Conservation (phyloP, 2,329 filamentous ascomycete species). For the Fusarium brachygibbosum region DNA sequence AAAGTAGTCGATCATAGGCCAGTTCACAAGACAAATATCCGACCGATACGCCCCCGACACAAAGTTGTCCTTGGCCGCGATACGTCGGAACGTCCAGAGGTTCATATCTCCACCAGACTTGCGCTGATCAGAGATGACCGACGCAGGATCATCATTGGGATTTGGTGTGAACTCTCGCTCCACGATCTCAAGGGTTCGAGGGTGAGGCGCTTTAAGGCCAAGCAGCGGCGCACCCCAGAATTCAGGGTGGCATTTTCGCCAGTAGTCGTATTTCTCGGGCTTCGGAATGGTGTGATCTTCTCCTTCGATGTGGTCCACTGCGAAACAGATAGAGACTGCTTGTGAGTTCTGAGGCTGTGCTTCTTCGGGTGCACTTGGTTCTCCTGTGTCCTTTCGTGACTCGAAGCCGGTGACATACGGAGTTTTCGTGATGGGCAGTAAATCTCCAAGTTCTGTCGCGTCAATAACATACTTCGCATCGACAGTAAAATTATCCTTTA, state of each 20-base stretch:
- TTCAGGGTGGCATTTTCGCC: slow-evolving; percentile 42
- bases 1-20: slow-evolving; percentile 52
- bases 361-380: slow-evolving; percentile 46
- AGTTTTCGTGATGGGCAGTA: slow-evolving; percentile 44
- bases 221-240: slow-evolving; percentile 50
- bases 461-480: slow-evolving; percentile 37
- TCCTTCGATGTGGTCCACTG: slow-evolving; percentile 48
- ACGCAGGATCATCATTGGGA: slow-evolving; percentile 46
- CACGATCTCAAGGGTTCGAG: slow-evolving; percentile 47
- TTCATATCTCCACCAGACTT: slow-evolving; percentile 49
- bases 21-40: slow-evolving; percentile 49
- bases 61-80: slow-evolving; percentile 46
- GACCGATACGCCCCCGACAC: slow-evolving; percentile 41
- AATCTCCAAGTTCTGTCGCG: slow-evolving; percentile 33
- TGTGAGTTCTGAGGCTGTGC: slow-evolving; percentile 49
- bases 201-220: slow-evolving; percentile 46
- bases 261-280: slow-evolving; percentile 44
- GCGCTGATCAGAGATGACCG: slow-evolving; percentile 45
- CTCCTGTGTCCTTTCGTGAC: slow-evolving; percentile 44
- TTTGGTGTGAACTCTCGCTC: slow-evolving; percentile 49
- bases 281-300: slow-evolving; percentile 46
- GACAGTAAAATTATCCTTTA: slow-evolving; percentile 2
- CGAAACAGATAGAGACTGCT: slow-evolving; percentile 50
- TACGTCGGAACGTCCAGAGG: slow-evolving; percentile 49
- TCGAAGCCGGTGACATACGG: slow-evolving; percentile 49